phyloP scores from a whole-genome alignment of 352 stramenopile species.

The Ochromonadaceae sp. region DNA sequence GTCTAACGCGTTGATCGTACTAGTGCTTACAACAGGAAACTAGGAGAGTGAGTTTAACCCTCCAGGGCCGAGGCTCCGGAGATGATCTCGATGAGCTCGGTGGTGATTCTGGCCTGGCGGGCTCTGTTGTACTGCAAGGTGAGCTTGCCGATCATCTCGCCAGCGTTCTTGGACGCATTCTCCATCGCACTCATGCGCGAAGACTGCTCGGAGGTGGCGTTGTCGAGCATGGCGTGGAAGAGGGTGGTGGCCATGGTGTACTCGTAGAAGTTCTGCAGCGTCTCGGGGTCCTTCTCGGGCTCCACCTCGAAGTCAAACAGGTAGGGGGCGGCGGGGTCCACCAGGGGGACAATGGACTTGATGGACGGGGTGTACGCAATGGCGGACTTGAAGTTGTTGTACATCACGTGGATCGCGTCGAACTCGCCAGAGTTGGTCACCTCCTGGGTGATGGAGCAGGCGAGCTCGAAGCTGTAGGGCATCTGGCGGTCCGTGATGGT shows the following conservation, averaged over 20 bases:
- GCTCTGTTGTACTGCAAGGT: slow-evolving; percentile 80
- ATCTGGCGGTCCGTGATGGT: slow-evolving; percentile 49
- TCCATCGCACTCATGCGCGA: slow-evolving; percentile 99
- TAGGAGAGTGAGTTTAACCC: too few relatives aligned
- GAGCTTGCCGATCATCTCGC: slow-evolving; percentile 88
- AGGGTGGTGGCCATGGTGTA: slow-evolving; percentile 74
- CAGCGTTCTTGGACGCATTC: slow-evolving; percentile 94
- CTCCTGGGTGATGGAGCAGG: slow-evolving; percentile 71
- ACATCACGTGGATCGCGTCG: slow-evolving; percentile 84
- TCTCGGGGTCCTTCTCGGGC: slow-evolving; percentile 89
- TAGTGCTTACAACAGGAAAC: too few relatives aligned
- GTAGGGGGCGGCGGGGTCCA: slow-evolving; percentile 36
- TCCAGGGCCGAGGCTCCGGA: slow-evolving; percentile 89
- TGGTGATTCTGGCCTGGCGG: slow-evolving; percentile 85
- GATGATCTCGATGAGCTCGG: slow-evolving; percentile 95
- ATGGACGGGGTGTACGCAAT: slow-evolving; percentile 85
- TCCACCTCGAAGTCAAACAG: slow-evolving; percentile 89
- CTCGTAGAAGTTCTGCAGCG: slow-evolving; percentile 90
- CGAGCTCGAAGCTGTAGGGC: slow-evolving; percentile 69
- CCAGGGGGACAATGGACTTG: slow-evolving; percentile 53
- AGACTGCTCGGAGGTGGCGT: slow-evolving; percentile 87
- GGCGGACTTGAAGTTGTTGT: slow-evolving; percentile 91
- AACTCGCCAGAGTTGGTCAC: slow-evolving; percentile 57
- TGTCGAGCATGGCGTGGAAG: slow-evolving; percentile 92
- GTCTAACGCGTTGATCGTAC: too few relatives aligned